These are phyloP conservation scores for Hebeloma cylindrosporum DNA, from an alignment of 768 basidiomycete species.

Conservation along the genomic window DNA sequence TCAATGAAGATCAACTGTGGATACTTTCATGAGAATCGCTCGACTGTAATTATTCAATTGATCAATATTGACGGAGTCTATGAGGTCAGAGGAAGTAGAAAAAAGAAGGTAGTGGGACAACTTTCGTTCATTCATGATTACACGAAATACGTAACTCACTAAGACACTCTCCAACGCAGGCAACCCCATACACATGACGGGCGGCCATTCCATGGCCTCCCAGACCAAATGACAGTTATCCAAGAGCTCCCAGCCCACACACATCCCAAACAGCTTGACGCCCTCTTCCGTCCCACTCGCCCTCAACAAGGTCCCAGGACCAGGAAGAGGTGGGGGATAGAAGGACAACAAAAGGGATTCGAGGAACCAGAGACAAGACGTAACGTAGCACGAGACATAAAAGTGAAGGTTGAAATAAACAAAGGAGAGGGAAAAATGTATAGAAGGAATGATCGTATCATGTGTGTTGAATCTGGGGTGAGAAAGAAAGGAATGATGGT, in stretches of 20 bases:
- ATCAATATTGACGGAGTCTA: too few species aligned
- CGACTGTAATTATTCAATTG: too few species aligned
- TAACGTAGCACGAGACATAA: slow-evolving; percentile 14
- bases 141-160: too few species aligned
- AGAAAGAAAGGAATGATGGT: slow-evolving; percentile 4
- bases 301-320: slow-evolving; percentile 40
- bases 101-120: too few species aligned
- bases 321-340: slow-evolving; percentile 55
- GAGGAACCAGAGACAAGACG: slow-evolving; percentile 13
- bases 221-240: neutral
- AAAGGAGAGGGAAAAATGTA: slow-evolving; percentile 3
- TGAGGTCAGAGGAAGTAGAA: too few species aligned
- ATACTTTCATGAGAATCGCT: too few species aligned
- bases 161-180: too few species aligned
- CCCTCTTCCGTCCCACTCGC: slow-evolving; percentile 73
- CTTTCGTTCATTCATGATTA: too few species aligned
- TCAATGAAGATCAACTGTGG: too few species aligned
- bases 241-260: slow-evolving; percentile 14
- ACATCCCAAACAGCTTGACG: slow-evolving; percentile 44
- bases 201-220: slow-evolving; percentile 1
- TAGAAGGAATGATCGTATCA: slow-evolving; percentile 7
- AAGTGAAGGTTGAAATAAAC: slow-evolving; percentile 8
- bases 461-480: slow-evolving; percentile 2
- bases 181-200: too few species aligned
- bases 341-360: slow-evolving; percentile 61